Evolutionary conservation across 768 basidiomycete genomes (phyloP), one percentile per base, ranked within the genome.

Genomic region (Lentinula aciculospora): DNA sequence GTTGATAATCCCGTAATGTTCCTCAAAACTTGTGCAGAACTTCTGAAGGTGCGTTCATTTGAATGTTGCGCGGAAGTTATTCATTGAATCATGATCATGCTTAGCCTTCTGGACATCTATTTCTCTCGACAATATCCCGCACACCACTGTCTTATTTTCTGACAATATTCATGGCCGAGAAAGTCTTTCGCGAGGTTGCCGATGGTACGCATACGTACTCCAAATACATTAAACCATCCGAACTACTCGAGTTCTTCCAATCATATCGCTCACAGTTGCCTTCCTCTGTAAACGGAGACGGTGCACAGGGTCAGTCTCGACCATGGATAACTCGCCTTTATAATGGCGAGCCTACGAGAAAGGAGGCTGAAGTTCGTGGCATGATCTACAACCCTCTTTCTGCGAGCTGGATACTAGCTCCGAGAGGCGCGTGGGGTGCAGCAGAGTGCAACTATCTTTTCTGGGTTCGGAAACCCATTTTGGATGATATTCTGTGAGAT

Each of bases 71-170:
- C 27, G 31, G 12, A 13, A 45, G 29, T 42, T 32, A 40, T 53
- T 37, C 37, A 37, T 31, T 34, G n/a, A 23, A 31, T n/a, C 50
- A 42, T 27, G 13, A 12, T 37, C 10, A 36, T 23, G 32, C n/a
- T 25, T 64, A 98, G 94, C 97, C 97, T 10, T 94, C 94, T 4
- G 96, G 97, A 3, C 93, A 96, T 66, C 81, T 99, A 17, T 90
- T 98, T 76, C 78, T 99, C 36, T 98, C 95, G 12, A 98, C 96
- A 13, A 90, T 99, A 61, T 86, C 96, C 0, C 90, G 97, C 37
- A 89, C 87, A 9, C 85, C 86, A 3, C 76, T 91, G 40, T 72
- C 88, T n/a, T 84, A 84, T 63, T 69, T 88, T 49, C 68, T 90
- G 32, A 86, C 87, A 4, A 85, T 91, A 60, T 74, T 86, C 46